Conservation (phyloP, 208 protist genomes). For the Trypanosoma scelopori region DNA sequence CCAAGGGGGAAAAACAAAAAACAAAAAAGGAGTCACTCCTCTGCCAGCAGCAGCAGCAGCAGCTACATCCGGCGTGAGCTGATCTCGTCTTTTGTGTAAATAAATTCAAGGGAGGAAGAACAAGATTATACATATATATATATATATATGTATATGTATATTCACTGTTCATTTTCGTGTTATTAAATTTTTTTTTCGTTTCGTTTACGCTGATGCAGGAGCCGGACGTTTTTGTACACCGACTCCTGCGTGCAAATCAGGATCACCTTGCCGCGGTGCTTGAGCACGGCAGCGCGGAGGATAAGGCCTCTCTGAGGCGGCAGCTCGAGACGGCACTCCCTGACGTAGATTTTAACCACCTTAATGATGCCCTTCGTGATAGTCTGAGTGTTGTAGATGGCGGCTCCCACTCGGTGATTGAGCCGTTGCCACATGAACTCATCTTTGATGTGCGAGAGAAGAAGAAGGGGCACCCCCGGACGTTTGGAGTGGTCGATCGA, state of each 20-base stretch:
- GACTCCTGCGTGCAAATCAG: constrained; percentile 9
- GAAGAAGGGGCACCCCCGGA: too few relatives aligned
- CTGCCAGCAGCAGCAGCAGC: too few relatives aligned
- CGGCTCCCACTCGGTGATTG: not conserved
- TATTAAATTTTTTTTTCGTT: not conserved
- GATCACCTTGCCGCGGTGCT: constrained; percentile 20
- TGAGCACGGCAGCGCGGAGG: constrained; percentile 10
- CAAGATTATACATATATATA: too few relatives aligned
- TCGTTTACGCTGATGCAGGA: not conserved
- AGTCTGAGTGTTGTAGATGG: not conserved
- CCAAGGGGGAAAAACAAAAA: too few relatives aligned
- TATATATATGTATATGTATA: too few relatives aligned
- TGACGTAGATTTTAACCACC: constrained; percentile 23
- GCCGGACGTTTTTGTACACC: not conserved
- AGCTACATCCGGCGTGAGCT: too few relatives aligned
- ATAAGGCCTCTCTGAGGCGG: constrained; percentile 5
- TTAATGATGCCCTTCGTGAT: constrained; percentile 18
- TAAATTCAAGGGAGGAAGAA: too few relatives aligned
- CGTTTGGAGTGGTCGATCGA: not conserved
- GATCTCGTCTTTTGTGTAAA: too few relatives aligned
- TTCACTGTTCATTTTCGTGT: not conserved
- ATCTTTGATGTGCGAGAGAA: constrained; percentile 16
- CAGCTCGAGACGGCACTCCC: constrained; percentile 16
- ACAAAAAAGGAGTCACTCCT: too few relatives aligned
- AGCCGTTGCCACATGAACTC: constrained; percentile 23